phyloP scores from a whole-genome alignment of 129 eudicot genomes.

The Pittosporum tobira region DNA sequence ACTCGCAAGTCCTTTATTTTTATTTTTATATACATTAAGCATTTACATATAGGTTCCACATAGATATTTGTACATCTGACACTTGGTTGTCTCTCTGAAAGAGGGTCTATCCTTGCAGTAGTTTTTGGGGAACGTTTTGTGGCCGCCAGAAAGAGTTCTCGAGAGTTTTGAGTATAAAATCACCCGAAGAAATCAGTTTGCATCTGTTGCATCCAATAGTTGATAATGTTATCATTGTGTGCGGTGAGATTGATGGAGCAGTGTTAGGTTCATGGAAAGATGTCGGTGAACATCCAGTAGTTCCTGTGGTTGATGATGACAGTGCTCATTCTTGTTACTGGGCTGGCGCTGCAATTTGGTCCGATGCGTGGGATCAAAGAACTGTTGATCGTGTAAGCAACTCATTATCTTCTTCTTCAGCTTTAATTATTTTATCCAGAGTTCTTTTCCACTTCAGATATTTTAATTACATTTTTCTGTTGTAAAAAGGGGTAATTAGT shows the following conservation, averaged over 20 bases:
- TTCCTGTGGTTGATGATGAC: slow-evolving; percentile 61
- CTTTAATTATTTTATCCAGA: background rate
- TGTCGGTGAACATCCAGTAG: slow-evolving; percentile 34
- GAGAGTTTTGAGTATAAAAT: slow-evolving; percentile 23
- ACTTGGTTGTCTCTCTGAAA: slow-evolving; percentile 32
- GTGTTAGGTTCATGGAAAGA: slow-evolving; percentile 80
- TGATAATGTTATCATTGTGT: slow-evolving; percentile 33
- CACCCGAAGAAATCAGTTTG: slow-evolving; percentile 41
- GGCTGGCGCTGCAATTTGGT: slow-evolving; percentile 94
- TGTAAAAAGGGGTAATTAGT: background rate
- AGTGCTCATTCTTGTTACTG: slow-evolving; percentile 69
- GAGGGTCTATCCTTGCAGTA: slow-evolving; percentile 93
- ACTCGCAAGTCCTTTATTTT: slow-evolving; percentile 3
- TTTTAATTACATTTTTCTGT: background rate
- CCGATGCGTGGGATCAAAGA: slow-evolving; percentile 87
- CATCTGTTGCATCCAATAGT: slow-evolving; percentile 32
- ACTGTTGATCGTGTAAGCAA: slow-evolving; percentile 76
- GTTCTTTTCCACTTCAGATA: background rate
- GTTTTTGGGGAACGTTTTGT: slow-evolving; percentile 48
- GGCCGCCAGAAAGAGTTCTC: slow-evolving; percentile 34
- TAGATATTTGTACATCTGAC: slow-evolving; percentile 29
- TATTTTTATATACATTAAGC: slow-evolving; percentile 4
- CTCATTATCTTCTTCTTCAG: slow-evolving; percentile 13
- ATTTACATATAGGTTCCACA: slow-evolving; percentile 3
- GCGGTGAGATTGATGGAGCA: slow-evolving; percentile 92